These are phyloP conservation scores for Neofusicoccum sp. DNA, from an alignment of 2,329 filamentous ascomycete genomes.

Conservation along the genomic window DNA sequence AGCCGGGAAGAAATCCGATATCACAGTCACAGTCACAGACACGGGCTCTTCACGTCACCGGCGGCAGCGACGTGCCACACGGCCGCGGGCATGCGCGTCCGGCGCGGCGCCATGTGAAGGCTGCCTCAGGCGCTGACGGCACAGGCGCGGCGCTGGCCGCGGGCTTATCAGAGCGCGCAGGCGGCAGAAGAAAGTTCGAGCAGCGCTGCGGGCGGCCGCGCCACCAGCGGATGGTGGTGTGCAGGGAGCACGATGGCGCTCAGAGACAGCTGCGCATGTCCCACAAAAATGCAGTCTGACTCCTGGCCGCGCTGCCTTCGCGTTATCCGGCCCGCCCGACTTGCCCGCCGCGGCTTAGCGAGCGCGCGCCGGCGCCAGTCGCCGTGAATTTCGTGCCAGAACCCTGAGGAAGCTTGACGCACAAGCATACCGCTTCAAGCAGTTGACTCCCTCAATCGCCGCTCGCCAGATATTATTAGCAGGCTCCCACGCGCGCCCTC, in stretches of 20 bases:
- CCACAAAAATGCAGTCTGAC: slow-evolving; percentile 18
- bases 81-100: too few species aligned
- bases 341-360: slow-evolving; percentile 15
- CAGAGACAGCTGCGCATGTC: slow-evolving; percentile 11
- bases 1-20: slow-evolving; percentile 11
- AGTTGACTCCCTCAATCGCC: slow-evolving; percentile 13
- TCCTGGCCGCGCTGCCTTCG: slow-evolving; percentile 9
- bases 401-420: slow-evolving; percentile 5
- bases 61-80: too few species aligned
- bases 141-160: too few species aligned
- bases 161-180: neutral
- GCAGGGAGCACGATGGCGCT: slow-evolving; percentile 13
- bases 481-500: neutral
- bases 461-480: slow-evolving; percentile 9
- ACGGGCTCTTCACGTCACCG: neutral
- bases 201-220: neutral
- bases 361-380: neutral
- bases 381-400: slow-evolving; percentile 13
- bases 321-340: slow-evolving; percentile 15
- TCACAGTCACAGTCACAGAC: slow-evolving; percentile 5
- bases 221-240: slow-evolving; percentile 9
- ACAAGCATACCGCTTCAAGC: slow-evolving; percentile 15
- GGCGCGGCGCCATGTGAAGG: neutral
- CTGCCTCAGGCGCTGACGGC: neutral
- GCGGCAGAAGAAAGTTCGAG: slow-evolving; percentile 5